Base-by-base conservation (phyloP, 352 stramenopile species). In the Aphanomyces astaci region DNA sequence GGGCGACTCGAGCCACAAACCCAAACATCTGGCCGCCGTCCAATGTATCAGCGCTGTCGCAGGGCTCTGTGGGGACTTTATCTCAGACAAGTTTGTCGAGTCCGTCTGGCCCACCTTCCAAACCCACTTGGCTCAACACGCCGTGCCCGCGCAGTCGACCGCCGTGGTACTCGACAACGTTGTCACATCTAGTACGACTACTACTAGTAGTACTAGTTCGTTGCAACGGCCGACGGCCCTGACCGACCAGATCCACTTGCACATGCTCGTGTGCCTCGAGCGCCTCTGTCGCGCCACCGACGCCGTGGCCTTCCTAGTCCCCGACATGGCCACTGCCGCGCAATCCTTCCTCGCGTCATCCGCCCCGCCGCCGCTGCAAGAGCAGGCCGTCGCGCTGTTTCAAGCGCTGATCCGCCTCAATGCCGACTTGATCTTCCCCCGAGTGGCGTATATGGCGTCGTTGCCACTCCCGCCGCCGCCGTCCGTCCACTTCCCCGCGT, bases 41-140 rank as follows among this genome's bases (percentile, higher is more conserved):
- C 71, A 70, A 17, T 72, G 91, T 2, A 54, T 95, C 33, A 74
- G 63, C 15, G 85, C 78, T 0, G 32, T 93, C 4, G 77, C 81
- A 22, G 57, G 76, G 57, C 72, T 77, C 65, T 85, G 80, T 19
- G 81, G 78, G 0, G 87, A 95, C 59, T 94, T 94, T 63, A 82
- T 95, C 39, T 84, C 78, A 30, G 82, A 91, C 51, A 76, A 80
- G 2, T 94, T 95, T 68, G 80, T 94, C 7, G 78, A 93, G 66
- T 81, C 75, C 2, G 76, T 90, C n/a, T 95, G 87, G 87, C 85
- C 87, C 32, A 51, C 74, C 5, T 64, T 92, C 15, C 73, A 72
- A 33, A 63, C 59, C 15, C 71, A 89, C 48, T 69, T 95, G 22
- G 22, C 70, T 0, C 31, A 28, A 5, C 17, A 25, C 48, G 24